Base-by-base conservation (phyloP, 2,329 filamentous ascomycete species). In the Hirsutella minnesotensis region DNA sequence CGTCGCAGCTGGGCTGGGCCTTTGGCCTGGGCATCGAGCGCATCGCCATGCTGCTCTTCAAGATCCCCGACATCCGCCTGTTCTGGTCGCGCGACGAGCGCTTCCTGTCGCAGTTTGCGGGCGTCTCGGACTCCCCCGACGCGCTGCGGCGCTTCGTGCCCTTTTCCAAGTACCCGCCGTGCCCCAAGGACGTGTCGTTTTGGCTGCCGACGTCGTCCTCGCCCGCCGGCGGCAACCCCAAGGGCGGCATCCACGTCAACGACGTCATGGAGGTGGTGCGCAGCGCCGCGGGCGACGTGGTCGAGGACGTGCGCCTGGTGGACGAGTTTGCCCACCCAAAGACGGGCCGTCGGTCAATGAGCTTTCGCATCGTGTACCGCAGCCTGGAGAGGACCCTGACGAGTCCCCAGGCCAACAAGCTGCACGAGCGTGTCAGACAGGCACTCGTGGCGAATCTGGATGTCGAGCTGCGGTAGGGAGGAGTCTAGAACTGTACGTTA, bases 251-350 rank as follows among this genome's bases (percentile, higher is more conserved):
- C 3, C 52, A 96, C 61, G 89, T 94, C 60, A 96, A 96, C 64
- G 92, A 98, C 62, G 71, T 96, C 41, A 96, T 96, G 90, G 92
- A 96, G 64, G 75, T 95, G 44, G 85, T 95, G 16, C 80, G 92
- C 50, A 81, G 81, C 51, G 72, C 90, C 38, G 86, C 79, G 9
- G 89, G 88, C 40, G 85, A 94, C 59, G 64, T 80, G 19, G 87
- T 92, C 30, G 92, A 98, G 65, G 87, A 95, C 60, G 90, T 96
- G 40, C 72, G 69, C 47, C 70, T 94, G 22, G 78, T 86, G 41
- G 92, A 96, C 63, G 77, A 86, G 58, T 98, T 96, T 61, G 79
- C 76, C 39, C 88, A 96, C 63, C 88, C 89, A 31, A 88, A 85
- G 66, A 89, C 84, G 18, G 80, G 82, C 4, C 73, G 84, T 51